A percentile compares a stretch with the other conserved stretches of the same genome.
These are phyloP conservation scores for Cercospora nicotianae DNA, from an alignment of 2,329 filamentous ascomycete genomes.

Conservation along the genomic window DNA sequence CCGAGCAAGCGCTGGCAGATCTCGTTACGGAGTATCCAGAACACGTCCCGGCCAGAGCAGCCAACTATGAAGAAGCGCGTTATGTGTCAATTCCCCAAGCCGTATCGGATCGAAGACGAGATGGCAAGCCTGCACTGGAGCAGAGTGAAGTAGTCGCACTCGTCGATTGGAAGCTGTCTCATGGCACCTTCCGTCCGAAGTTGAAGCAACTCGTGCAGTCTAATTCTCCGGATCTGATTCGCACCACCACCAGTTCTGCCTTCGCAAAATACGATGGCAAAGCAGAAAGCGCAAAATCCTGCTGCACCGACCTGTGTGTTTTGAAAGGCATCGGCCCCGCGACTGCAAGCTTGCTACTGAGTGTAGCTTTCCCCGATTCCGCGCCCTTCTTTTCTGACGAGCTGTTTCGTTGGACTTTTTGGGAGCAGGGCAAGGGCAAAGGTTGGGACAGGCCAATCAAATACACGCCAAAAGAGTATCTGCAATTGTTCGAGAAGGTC, in stretches of 20 bases:
- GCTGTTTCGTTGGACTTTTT: constrained; percentile 69
- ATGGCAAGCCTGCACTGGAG: constrained; percentile 45
- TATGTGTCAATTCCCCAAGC: constrained; percentile 52
- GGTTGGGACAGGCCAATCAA: constrained; percentile 58
- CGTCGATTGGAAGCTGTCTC: constrained; percentile 69
- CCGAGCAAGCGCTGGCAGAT: constrained; percentile 24
- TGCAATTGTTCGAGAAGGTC: constrained; percentile 49
- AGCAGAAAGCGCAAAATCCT: constrained; percentile 33
- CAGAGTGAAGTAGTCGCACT: constrained; percentile 61
- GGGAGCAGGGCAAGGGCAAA: constrained; percentile 42
- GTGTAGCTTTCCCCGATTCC: constrained; percentile 59
- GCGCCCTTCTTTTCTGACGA: constrained; percentile 81
- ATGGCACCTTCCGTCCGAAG: constrained; percentile 53
- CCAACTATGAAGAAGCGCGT: constrained; percentile 61
- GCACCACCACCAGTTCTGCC: constrained; percentile 54
- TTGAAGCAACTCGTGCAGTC: constrained; percentile 53
- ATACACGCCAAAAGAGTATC: constrained; percentile 71
- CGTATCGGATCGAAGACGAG: constrained; percentile 5
- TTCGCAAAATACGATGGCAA: constrained; percentile 49
- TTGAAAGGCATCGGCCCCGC: constrained; percentile 78
- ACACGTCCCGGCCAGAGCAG: constrained; percentile 42
- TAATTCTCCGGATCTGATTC: constrained; percentile 56
- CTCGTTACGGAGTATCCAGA: constrained; percentile 32
- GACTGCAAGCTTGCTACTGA: constrained; percentile 72
- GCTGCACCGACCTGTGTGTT: constrained; percentile 57